phyloP scores from a whole-genome alignment of 1,284 basidiomycete genomes.

The Ganoderma boninense region DNA sequence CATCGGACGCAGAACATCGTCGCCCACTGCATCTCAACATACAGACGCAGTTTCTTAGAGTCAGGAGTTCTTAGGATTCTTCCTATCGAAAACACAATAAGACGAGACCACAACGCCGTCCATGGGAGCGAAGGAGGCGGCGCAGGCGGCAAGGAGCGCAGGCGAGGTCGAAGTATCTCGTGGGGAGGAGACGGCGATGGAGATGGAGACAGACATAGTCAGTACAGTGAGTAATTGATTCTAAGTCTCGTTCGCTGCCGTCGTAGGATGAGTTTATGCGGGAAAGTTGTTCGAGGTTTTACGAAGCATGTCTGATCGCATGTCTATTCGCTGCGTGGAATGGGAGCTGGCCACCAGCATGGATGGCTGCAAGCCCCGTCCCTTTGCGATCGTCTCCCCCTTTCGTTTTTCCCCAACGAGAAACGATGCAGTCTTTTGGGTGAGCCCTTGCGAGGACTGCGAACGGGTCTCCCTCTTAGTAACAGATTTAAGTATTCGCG shows the following conservation, averaged over 20 bases:
- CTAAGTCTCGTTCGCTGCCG: background rate
- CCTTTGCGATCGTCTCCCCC: background rate
- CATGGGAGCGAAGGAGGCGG: background rate
- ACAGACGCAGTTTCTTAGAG: slow-evolving; percentile 46
- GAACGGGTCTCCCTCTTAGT: background rate
- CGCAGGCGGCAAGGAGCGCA: background rate
- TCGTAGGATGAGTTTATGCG: background rate
- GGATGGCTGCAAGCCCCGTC: background rate
- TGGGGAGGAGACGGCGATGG: background rate
- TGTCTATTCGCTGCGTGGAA: background rate
- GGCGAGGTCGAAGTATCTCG: background rate
- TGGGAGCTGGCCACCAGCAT: background rate
- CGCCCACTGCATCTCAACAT: slow-evolving; percentile 36
- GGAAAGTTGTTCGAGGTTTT: background rate
- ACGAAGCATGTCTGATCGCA: no score
- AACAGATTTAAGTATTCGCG: background rate
- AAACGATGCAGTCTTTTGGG: no score
- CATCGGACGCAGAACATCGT: slow-evolving; percentile 12
- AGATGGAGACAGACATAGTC: background rate
- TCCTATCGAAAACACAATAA: no score
- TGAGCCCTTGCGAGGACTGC: background rate
- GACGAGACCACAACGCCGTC: background rate
- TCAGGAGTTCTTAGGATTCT: background rate
- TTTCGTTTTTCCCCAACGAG: no score
- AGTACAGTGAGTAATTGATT: background rate